Evolutionary conservation across 495 filamentous ascomycete species (phyloP).

Genomic region (Neurospora sp.): DNA sequence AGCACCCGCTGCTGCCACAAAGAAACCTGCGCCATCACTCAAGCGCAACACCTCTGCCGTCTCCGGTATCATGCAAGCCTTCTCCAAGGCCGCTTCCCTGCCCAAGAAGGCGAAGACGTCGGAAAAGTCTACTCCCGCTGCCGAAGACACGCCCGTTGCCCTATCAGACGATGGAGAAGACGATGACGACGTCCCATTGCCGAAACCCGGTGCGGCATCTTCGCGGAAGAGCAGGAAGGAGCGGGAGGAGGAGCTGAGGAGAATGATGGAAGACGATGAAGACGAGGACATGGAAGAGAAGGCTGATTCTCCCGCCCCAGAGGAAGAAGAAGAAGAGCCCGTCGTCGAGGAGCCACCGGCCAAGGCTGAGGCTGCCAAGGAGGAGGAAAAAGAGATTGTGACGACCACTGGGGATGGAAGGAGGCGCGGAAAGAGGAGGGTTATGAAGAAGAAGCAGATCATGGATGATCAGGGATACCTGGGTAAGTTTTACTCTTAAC

Average conservation of each 20-base stretch:
- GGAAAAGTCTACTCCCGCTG: slow-evolving; percentile 29
- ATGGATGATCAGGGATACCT: slow-evolving; percentile 94
- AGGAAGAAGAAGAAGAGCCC: slow-evolving; percentile 15
- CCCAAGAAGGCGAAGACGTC: slow-evolving; percentile 42
- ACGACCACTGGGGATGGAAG: slow-evolving; percentile 53
- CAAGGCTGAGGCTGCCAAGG: slow-evolving; percentile 29
- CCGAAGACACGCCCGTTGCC: slow-evolving; percentile 50
- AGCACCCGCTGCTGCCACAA: slow-evolving; percentile 18
- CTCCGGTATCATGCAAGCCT: slow-evolving; percentile 66
- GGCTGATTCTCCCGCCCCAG: slow-evolving; percentile 5
- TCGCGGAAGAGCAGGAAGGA: slow-evolving; percentile 53
- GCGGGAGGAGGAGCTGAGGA: slow-evolving; percentile 59
- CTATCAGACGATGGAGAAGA: slow-evolving; percentile 65
- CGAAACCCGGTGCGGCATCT: slow-evolving; percentile 22
- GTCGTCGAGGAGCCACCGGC: slow-evolving; percentile 21
- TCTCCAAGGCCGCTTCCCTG: slow-evolving; percentile 67
- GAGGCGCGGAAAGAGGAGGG: slow-evolving; percentile 65
- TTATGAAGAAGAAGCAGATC: slow-evolving; percentile 81
- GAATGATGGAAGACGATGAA: slow-evolving; percentile 85
- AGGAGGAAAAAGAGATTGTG: slow-evolving; percentile 42
- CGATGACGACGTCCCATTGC: slow-evolving; percentile 39
- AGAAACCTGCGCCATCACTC: slow-evolving; percentile 31
- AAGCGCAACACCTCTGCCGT: slow-evolving; percentile 45
- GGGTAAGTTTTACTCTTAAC: slow-evolving; percentile 43
- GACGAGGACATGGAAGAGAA: slow-evolving; percentile 28